Percentiles rank a stretch among this genome's conserved stretches.
phyloP scores from a whole-genome alignment of 768 basidiomycete species.

The Boletus sp. region DNA sequence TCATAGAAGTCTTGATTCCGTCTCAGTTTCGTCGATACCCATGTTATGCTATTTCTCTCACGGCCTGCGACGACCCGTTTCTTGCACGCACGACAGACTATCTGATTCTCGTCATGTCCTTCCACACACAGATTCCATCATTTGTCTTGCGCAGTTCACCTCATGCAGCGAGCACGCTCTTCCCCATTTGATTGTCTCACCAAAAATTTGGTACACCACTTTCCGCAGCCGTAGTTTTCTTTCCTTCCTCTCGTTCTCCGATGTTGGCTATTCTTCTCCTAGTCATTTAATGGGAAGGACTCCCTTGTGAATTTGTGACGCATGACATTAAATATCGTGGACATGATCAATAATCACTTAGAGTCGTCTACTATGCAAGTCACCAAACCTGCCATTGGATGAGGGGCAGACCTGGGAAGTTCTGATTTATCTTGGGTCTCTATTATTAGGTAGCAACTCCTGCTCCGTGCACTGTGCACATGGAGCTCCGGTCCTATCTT shows the following conservation, averaged over 20 bases:
- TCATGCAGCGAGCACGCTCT: constrained; percentile 16
- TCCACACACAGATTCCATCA: constrained; percentile 11
- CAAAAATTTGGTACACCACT: constrained; percentile 12
- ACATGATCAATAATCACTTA: constrained; percentile 16
- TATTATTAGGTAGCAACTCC: no score
- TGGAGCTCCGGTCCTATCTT: no score
- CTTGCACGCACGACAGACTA: constrained; percentile 36
- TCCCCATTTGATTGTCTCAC: constrained; percentile 9
- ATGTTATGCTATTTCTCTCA: constrained; percentile 34
- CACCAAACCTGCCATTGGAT: neutral
- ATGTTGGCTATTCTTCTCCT: constrained; percentile 16
- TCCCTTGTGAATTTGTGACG: constrained; percentile 23
- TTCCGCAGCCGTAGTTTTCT: constrained; percentile 16
- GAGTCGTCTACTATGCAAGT: constrained; percentile 4
- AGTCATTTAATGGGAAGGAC: constrained; percentile 25
- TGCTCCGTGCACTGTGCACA: no score
- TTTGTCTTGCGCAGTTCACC: constrained; percentile 27
- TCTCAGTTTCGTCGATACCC: constrained; percentile 30
- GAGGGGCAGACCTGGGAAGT: neutral
- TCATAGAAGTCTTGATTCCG: constrained; percentile 15
- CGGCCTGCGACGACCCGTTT: constrained; percentile 32
- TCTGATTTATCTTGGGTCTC: neutral
- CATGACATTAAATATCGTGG: constrained; percentile 12
- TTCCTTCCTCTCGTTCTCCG: constrained; percentile 2
- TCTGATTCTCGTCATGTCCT: constrained; percentile 30